Percentiles rank a stretch among this genome's conserved stretches.
Evolutionary conservation across 352 stramenopile genomes (phyloP).

Genomic region (Globisporangium emineosum): DNA sequence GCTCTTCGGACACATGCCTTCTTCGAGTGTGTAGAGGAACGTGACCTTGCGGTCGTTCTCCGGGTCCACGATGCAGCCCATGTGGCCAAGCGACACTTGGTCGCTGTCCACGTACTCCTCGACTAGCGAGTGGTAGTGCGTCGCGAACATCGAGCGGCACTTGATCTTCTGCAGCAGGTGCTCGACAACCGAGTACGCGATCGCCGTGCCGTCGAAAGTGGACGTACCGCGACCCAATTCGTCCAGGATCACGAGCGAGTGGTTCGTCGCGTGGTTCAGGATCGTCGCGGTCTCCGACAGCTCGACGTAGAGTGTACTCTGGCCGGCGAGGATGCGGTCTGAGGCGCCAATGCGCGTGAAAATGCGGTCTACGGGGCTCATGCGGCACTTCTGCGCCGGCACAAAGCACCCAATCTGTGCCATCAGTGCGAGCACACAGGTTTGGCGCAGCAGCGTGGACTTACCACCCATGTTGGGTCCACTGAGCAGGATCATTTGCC

Average conservation of each 20-base stretch:
- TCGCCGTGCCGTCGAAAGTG: slow-evolving; percentile 98
- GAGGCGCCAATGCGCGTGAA: slow-evolving; percentile 99
- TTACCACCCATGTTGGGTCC: slow-evolving; percentile 99
- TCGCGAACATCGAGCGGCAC: slow-evolving; percentile 98
- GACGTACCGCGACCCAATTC: slow-evolving; percentile 98
- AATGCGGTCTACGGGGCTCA: slow-evolving; percentile 98
- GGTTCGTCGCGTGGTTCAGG: slow-evolving; percentile 92
- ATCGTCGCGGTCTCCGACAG: slow-evolving; percentile 98
- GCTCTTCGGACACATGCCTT: slow-evolving; percentile 96
- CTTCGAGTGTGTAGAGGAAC: slow-evolving; percentile 98
- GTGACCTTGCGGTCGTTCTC: slow-evolving; percentile 93
- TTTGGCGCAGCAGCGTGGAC: slow-evolving; percentile 97
- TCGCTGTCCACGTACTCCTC: slow-evolving; percentile 76
- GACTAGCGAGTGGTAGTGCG: slow-evolving; percentile 97
- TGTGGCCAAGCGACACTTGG: slow-evolving; percentile 71
- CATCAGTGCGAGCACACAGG: slow-evolving; percentile 96
- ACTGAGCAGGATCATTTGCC: slow-evolving; percentile 91
- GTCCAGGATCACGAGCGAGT: slow-evolving; percentile 98
- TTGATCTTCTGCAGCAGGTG: slow-evolving; percentile 82
- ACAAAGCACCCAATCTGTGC: slow-evolving; percentile 99
- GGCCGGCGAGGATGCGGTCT: slow-evolving; percentile 96
- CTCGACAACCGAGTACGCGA: slow-evolving; percentile 97
- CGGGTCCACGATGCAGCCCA: slow-evolving; percentile 80
- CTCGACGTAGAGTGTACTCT: slow-evolving; percentile 99
- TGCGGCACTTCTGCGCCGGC: slow-evolving; percentile 88